Conservation (phyloP, 768 basidiomycete species). For the Tricholoma sp. region DNA sequence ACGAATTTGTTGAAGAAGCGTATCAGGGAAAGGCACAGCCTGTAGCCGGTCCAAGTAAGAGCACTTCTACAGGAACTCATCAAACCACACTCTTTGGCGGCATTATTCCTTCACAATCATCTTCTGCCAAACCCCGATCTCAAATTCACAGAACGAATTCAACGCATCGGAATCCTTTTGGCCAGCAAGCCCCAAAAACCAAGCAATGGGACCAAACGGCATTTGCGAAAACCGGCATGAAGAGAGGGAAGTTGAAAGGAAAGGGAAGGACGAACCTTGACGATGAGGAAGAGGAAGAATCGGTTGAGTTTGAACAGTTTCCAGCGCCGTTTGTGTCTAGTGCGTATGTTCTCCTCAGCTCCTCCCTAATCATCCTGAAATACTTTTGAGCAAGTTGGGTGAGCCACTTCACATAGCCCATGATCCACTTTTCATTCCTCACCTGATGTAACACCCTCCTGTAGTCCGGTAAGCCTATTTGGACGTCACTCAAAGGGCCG, state of each 20-base stretch:
- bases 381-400: conserved; percentile 42
- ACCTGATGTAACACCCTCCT: not conserved
- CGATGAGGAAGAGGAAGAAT: conserved; percentile 50
- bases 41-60: conserved; percentile 38
- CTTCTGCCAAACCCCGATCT: conserved; percentile 29
- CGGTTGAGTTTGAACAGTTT: conserved; percentile 74
- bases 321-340: conserved; percentile 72
- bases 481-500: not conserved
- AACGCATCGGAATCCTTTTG: conserved; percentile 38
- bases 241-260: conserved; percentile 45
- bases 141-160: conserved; percentile 41
- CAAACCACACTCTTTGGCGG: conserved; percentile 70
- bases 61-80: conserved; percentile 31
- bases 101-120: conserved; percentile 28
- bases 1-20: conserved; percentile 46
- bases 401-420: conserved; percentile 21
- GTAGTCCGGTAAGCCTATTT: conserved; percentile 27
- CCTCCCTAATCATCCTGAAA: not conserved
- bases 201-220: conserved; percentile 92
- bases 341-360: conserved; percentile 31
- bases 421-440: not conserved
- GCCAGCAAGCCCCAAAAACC: conserved; percentile 54
- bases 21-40: conserved; percentile 36
- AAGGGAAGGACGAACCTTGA: conserved; percentile 47
- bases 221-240: conserved; percentile 77